These are phyloP conservation scores for Cinnamomum chago DNA, from an alignment of 164 flowering plant species.

Conservation along the genomic window DNA sequence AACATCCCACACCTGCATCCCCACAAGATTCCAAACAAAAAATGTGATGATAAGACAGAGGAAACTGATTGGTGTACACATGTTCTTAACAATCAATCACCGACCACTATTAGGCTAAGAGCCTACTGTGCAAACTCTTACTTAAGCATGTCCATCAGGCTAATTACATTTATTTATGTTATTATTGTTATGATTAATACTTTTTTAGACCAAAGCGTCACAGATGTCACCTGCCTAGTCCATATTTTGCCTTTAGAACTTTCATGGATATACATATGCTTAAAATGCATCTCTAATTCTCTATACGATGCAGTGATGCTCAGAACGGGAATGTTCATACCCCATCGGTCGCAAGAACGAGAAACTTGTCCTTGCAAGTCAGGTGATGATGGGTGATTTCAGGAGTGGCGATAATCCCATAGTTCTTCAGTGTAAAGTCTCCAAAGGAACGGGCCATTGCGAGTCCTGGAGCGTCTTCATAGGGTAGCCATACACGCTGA, in stretches of 20 bases:
- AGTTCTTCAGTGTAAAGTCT: constrained; percentile 60
- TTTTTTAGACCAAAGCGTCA: too few species aligned
- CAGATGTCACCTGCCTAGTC: too few species aligned
- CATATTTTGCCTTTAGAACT: too few species aligned
- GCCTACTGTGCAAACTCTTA: neutral
- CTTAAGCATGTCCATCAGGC: too few species aligned
- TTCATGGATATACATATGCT: too few species aligned
- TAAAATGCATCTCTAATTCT: too few species aligned
- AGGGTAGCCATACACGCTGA: constrained; percentile 76
- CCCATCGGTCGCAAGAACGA: constrained; percentile 85
- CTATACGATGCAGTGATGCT: too few species aligned
- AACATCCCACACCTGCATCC: constrained; percentile 44
- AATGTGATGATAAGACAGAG: neutral
- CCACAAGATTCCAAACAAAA: neutral
- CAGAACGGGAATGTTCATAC: constrained; percentile 22
- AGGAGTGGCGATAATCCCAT: constrained; percentile 64
- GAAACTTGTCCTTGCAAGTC: constrained; percentile 48
- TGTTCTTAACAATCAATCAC: neutral
- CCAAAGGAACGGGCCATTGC: constrained; percentile 88
- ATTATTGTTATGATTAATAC: too few species aligned
- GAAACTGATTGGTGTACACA: neutral
- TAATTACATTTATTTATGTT: too few species aligned
- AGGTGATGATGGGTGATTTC: constrained; percentile 46
- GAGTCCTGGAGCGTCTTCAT: constrained; percentile 60
- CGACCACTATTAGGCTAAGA: neutral